Evolutionary conservation across 2,329 filamentous ascomycete genomes (phyloP).

Genomic region (Didymella glomerata): DNA sequence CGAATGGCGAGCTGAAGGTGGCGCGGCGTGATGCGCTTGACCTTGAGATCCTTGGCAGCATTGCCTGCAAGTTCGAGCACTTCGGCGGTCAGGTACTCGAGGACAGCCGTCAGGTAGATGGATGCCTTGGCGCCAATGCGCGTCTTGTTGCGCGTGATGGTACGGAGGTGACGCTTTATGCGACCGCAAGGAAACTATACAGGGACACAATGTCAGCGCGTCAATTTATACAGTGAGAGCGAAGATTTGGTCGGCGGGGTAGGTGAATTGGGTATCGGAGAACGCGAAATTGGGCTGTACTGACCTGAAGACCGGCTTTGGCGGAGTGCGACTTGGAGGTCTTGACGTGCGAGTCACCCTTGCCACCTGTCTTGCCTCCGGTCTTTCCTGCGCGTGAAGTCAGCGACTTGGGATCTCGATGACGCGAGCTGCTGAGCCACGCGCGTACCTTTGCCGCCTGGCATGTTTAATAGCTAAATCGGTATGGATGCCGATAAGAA

Average conservation of each 20-base stretch:
- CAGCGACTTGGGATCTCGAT: slow-evolving; percentile 29
- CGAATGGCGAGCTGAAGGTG: slow-evolving; percentile 98
- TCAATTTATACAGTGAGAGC: slow-evolving; percentile 23
- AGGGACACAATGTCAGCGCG: slow-evolving; percentile 38
- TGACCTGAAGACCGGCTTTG: slow-evolving; percentile 93
- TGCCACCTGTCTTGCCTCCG: slow-evolving; percentile 90
- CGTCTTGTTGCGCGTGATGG: slow-evolving; percentile 99
- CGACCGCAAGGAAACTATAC: slow-evolving; percentile 95
- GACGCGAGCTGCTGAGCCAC: slow-evolving; percentile 36
- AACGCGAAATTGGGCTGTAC: slow-evolving; percentile 51
- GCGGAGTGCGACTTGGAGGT: slow-evolving; percentile 93
- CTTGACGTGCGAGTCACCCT: slow-evolving; percentile 80
- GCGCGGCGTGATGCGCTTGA: slow-evolving; percentile 98
- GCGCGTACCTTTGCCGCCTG: slow-evolving; percentile 93
- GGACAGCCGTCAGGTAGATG: slow-evolving; percentile 96
- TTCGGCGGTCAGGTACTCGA: slow-evolving; percentile 98
- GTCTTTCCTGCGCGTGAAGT: slow-evolving; percentile 57
- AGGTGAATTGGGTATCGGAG: slow-evolving; percentile 26
- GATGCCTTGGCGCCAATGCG: slow-evolving; percentile 98
- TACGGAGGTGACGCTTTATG: slow-evolving; percentile 99
- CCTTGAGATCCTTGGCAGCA: slow-evolving; percentile 98
- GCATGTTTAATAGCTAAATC: slow-evolving; percentile 59
- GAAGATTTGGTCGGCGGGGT: slow-evolving; percentile 30
- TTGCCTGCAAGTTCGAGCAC: slow-evolving; percentile 98
- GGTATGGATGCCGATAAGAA: slow-evolving; percentile 33